Evolutionary conservation across 2,329 filamentous ascomycete genomes (phyloP), one percentile per base, ranked within the genome.

Genomic region (Colletotrichum liriopes): DNA sequence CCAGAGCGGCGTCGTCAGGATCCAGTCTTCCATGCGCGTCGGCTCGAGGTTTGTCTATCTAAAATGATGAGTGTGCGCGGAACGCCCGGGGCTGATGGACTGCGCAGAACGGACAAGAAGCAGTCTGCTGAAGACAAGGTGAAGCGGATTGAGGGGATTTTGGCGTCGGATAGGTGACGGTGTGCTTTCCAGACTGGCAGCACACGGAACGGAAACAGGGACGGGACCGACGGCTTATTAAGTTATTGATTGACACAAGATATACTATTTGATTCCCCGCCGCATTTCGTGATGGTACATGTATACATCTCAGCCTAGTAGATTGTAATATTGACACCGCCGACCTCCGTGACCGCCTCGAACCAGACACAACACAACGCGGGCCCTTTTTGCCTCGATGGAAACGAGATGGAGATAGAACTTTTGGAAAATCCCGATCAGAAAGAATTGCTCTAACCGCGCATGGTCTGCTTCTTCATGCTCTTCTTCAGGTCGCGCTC

Each of bases 21-120:
- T 98, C 51, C 96, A 98, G 86, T 93, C 92, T 37, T 95, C 96
- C 79, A 95, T 98, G 84, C 87, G 96, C 16, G 91, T 95, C 54
- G 96, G 96, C 1, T 93, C 93, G 37, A 91, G 93, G 92, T 93
- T 76, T 79, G 86, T 83, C 65, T 39, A n/a, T 12, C 8, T 62
- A 2, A 62, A 51, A 35, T 62, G 47, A 39, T n/a, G 29, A 39
- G 26, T 5, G 9, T 20, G 1, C n/a, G 20, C n/a, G 20, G 20
- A 35, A 14, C 35, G 12, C 23, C 26, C 20, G 7, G 45, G 32
- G 8, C 35, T 72, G 18, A 72, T 67, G 26, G 47, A 20, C 26
- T 26, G 45, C 45, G 54, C 69, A 93, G 94, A 78, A 97, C 93
- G 77, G 95, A 98, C 80, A 97, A 97, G 88, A 89, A 87, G 80